Conservation (phyloP, 257 asterid species). For the Prunella vulgaris region DNA sequence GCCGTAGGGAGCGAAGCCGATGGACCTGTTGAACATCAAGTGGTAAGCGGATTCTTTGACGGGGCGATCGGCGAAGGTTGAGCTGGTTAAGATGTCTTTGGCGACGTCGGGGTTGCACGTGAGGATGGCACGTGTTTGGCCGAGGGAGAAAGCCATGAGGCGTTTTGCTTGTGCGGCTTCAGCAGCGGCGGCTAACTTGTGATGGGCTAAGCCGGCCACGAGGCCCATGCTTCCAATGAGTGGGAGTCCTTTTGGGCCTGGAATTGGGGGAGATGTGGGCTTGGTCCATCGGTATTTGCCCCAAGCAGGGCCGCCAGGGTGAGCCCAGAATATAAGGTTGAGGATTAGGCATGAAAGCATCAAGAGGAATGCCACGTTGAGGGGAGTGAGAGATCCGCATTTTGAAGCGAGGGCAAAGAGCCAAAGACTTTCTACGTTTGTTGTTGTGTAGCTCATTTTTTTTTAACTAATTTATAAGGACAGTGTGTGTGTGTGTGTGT, state of each 20-base stretch:
- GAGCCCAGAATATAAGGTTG: conserved; percentile 58
- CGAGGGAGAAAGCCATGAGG: conserved; percentile 75
- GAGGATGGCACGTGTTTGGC: conserved; percentile 59
- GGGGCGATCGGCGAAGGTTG: conserved; percentile 69
- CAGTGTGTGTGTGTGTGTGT: background rate
- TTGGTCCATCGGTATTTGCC: conserved; percentile 38
- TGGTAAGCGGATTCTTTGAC: conserved; percentile 63
- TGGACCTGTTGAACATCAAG: conserved; percentile 72
- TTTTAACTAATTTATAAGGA: no score
- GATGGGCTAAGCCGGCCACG: conserved; percentile 78
- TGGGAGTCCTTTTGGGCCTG: conserved; percentile 75
- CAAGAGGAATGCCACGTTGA: conserved; percentile 26
- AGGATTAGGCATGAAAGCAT: conserved; percentile 32
- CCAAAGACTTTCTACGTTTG: conserved; percentile 50
- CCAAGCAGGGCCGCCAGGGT: conserved; percentile 91
- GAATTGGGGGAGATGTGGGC: conserved; percentile 36
- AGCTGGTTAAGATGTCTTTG: conserved; percentile 46
- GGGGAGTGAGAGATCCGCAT: conserved; percentile 40
- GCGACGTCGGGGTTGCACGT: conserved; percentile 67
- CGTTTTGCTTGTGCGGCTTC: conserved; percentile 40
- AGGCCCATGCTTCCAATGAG: conserved; percentile 70
- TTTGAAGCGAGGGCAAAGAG: conserved; percentile 48
- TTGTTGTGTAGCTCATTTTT: background rate
- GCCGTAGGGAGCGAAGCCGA: conserved; percentile 85
- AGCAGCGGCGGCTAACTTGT: conserved; percentile 57